Base-by-base conservation (phyloP, 306 rosid genomes). In the Glycyrrhiza uralensis region DNA sequence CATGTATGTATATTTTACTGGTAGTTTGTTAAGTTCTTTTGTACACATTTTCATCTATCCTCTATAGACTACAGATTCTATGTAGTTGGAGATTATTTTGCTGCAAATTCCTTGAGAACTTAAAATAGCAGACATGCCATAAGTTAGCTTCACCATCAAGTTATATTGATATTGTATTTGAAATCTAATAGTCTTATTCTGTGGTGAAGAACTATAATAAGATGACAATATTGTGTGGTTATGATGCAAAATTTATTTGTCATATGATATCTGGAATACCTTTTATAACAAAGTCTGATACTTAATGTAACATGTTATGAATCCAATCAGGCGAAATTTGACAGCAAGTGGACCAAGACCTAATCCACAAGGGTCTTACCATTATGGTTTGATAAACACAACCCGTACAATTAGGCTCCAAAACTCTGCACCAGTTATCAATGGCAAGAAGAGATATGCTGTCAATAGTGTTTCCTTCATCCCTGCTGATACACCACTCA, bases 331-430 rank as follows among this genome's bases (percentile, higher is more conserved):
- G 78, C 64, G 92, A 9, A 90, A 90, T 86, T 86, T 93, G 74
- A 84, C 97, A 28, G 96, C 98, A 1, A 93, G 92, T 56, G 97
- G 98, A 51, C 98, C 98, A 28, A 90, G 98, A 22, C 98, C 98
- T 18, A 93, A 93, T 62, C 98, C 97, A 4, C 97, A 93, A 83
- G 98, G 98, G 44, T 93, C 98, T 8, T 93, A 93, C 82, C 97
- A 93, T 66, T 93, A 93, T 24, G 97, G 97, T 65, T 13, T 93
- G 85, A 90, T 93, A 77, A 93, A 90, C 83, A 84, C 84, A 2
- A 93, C 97, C 0, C 79, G 54, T 0, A 93, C 97, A 20, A 80
- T 93, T 52, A 88, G 87, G 66, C 98, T 93, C 30, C 76, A 75
- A 68, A 90, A 74, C 73, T 80, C 90, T 38, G 96, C 96, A 73